Base-by-base conservation (phyloP, 306 rosid species). In the Trifolium pratense region DNA sequence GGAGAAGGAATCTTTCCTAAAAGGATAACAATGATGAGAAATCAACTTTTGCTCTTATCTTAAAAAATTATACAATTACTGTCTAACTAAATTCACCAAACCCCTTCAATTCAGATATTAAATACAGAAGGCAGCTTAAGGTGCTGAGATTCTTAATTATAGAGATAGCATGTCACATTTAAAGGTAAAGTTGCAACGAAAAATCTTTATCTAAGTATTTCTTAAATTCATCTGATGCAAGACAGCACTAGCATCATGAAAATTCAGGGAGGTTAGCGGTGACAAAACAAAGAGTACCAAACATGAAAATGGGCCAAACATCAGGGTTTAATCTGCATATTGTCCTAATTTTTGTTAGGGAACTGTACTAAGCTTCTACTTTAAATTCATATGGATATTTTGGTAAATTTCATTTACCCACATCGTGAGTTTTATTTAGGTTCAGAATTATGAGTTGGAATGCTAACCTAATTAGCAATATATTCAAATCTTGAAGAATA, bases 101-200 rank as follows among this genome's bases (percentile, higher is more conserved):
- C 70, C 46, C n/a, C 70, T 9, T 17, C 49, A 14, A 34, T 62
- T 74, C 17, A 48, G 51, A 48, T 48, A 46, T 17, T 60, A 60
- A 73, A 61, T 46, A 29, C 32, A 45, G 18, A 60, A 60, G 59
- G 68, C 43, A 72, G 26, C 25, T 40, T 72, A 59, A 72, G 32
- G 61, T 18, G 51, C 37, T 3, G 15, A 73, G 49, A 32, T 61
- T 45, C 74, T 36, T 14, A 46, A 59, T 46, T 45, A 61, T 45
- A 18, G 49, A 32, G 48, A 25, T 7, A 62, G 51, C 63, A 62
- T 61, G 46, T 18, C 62, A 74, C 5, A 42, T 37, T 53, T 55
- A 39, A 55, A 39, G 42, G 57, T 52, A 72, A 72, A 58, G 31
- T 25, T 58, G 32, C 11, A 26, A 57, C 14, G 25, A 71, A 42